Base-by-base conservation (phyloP, 805 yeast genomes). In the Suhomyces sp. region DNA sequence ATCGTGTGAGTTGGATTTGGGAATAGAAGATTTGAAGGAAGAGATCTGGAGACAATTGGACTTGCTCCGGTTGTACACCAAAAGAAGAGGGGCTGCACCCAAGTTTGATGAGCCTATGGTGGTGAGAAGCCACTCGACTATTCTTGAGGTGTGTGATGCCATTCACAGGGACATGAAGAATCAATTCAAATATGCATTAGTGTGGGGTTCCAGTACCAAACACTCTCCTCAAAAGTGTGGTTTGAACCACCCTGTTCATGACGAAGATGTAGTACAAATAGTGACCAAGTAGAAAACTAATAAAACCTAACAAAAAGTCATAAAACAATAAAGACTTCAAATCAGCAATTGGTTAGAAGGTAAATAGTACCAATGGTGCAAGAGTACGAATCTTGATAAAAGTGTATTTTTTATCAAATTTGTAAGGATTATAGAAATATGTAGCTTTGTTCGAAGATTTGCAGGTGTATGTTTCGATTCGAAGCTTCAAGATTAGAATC, bases 201-300 rank as follows among this genome's bases (percentile, higher is more conserved):
- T 93, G 5, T 93, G 98, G 97, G 99, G 99, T 0, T 84, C 92
- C 1, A 86, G 96, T 46, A 88, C 97, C 6, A 94, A 94, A 68
- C 96, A 90, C 66, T 89, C 93, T 35, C 98, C 98, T 4, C 99
- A 93, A 66, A 93, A 93, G 66, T 93, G 98, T 77, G 98, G 99
- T 0, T 75, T 93, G 53, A 81, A 67, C 57, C 99, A 93, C 67
- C 74, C 76, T 36, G 86, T 94, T 12, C 84, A 88, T 60, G 98
- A 93, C 66, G 97, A 92, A 66, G 99, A 93, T 67, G 99, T 93
- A 15, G 93, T 94, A 22, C 86, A 94, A 48, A 83, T 93, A 53
- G 90, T 93, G 48, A 84, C 97, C 19, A 93, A 91, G 73, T 91
- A 77, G 19, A 58, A 35, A 24, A 12, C 33, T 29, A 29, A 29